A percentile compares a stretch with the other conserved stretches of the same genome.
These are phyloP conservation scores for Hordeum marinum DNA, from an alignment of 176 grass and related monocot genomes.

Conservation along the genomic window DNA sequence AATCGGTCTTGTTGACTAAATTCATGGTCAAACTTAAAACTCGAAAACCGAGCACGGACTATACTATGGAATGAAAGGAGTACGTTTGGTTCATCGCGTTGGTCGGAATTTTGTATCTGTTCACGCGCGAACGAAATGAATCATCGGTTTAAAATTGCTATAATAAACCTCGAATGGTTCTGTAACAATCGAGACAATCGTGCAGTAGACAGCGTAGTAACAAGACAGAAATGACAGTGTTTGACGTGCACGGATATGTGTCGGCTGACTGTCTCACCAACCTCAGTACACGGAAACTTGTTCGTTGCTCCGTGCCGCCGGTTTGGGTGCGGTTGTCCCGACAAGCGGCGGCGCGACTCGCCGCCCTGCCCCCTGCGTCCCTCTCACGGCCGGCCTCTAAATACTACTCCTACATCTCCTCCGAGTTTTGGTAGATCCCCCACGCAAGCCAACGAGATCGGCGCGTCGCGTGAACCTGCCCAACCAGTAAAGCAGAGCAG, in stretches of 20 bases:
- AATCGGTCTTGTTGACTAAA: too few species aligned
- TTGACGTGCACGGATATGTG: neutral
- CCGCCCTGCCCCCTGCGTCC: neutral
- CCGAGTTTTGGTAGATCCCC: neutral
- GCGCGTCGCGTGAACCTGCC: neutral
- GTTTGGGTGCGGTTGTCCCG: neutral
- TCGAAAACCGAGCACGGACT: too few species aligned
- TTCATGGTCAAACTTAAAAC: too few species aligned
- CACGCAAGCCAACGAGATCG: neutral
- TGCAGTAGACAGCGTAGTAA: too few species aligned
- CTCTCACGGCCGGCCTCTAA: neutral
- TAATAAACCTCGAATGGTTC: too few species aligned
- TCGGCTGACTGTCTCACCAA: neutral
- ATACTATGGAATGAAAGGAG: too few species aligned
- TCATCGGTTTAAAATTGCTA: too few species aligned
- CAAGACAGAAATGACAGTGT: neutral
- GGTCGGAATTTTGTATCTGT: too few species aligned
- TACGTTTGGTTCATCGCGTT: too few species aligned
- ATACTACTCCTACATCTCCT: neutral
- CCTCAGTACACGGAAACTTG: neutral
- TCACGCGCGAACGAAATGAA: too few species aligned
- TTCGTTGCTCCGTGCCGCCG: neutral
- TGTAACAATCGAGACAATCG: too few species aligned
- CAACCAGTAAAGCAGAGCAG: neutral
- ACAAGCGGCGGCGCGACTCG: slow-evolving; percentile 11